Conservation (phyloP, 495 filamentous ascomycete species). For the Trichoderma gamsii region DNA sequence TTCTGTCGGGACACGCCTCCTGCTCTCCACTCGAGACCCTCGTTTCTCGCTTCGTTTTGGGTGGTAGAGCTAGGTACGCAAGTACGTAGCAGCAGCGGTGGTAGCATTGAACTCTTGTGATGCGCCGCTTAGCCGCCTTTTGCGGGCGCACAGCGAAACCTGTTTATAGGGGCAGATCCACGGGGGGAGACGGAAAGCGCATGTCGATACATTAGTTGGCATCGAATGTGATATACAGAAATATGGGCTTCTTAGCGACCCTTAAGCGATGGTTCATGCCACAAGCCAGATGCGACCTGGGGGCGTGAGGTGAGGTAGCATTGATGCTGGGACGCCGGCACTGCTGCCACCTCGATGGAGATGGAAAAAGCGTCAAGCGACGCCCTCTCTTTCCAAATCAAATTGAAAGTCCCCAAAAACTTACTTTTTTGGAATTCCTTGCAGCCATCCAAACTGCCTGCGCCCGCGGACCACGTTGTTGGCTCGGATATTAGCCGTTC, state of each 20-base stretch:
- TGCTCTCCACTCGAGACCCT: background rate
- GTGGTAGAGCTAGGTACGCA: background rate
- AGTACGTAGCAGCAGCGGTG: background rate
- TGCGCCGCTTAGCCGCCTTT: background rate
- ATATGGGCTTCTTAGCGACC: background rate
- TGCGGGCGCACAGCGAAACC: background rate
- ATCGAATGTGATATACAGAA: background rate
- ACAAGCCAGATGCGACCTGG: background rate
- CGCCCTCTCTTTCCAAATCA: background rate
- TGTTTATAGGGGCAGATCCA: background rate
- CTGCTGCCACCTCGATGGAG: background rate
- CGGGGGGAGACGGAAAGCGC: too few species aligned
- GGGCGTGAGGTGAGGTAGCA: background rate
- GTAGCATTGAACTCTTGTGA: background rate
- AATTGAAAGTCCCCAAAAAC: background rate
- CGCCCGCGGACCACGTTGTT: background rate
- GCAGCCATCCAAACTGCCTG: background rate
- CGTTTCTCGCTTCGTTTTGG: background rate
- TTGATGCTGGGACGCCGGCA: too few species aligned
- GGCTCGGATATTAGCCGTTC: too few species aligned
- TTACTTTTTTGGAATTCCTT: too few species aligned
- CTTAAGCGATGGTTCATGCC: background rate
- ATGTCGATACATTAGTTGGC: background rate
- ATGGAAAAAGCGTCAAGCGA: background rate
- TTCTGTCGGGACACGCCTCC: conserved; percentile 4